These are phyloP conservation scores for Beauveria caledonica DNA, from an alignment of 2,329 filamentous ascomycete species.

Conservation along the genomic window DNA sequence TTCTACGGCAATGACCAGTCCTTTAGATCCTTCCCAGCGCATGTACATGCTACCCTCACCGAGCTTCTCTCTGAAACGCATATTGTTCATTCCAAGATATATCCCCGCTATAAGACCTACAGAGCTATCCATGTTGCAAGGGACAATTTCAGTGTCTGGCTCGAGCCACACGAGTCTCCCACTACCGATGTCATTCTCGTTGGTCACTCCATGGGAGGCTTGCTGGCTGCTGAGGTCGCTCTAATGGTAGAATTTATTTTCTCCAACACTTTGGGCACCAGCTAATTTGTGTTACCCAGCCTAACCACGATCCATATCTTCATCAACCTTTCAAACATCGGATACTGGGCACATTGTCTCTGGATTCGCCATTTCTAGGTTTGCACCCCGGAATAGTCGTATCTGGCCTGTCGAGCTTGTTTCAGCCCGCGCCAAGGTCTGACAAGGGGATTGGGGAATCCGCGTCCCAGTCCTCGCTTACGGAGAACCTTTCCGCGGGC, in stretches of 20 bases:
- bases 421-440: constrained; percentile 38
- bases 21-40: constrained; percentile 79
- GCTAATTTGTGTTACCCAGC: constrained; percentile 19
- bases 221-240: constrained; percentile 72
- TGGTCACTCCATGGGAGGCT: constrained; percentile 84
- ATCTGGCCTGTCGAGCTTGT: constrained; percentile 74
- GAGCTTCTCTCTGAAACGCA: constrained; percentile 62
- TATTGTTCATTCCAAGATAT: constrained; percentile 78
- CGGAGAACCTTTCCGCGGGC: constrained; percentile 9
- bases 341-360: constrained; percentile 71
- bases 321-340: constrained; percentile 55
- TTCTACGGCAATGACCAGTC: constrained; percentile 85
- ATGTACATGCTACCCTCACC: constrained; percentile 69
- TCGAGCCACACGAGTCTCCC: constrained; percentile 65
- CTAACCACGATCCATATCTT: constrained; percentile 25
- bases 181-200: constrained; percentile 74
- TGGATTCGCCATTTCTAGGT: constrained; percentile 81
- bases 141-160: constrained; percentile 77
- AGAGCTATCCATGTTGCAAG: constrained; percentile 63
- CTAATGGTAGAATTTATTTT: constrained; percentile 42
- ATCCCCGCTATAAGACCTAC: constrained; percentile 71
- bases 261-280: background rate
- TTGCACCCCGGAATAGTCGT: constrained; percentile 82
- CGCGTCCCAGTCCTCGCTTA: background rate
- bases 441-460: background rate